A percentile compares a stretch with the other conserved stretches of the same genome.
These are phyloP conservation scores for Jacaranda copaia DNA, from an alignment of 257 asterid species.

Conservation along the genomic window DNA sequence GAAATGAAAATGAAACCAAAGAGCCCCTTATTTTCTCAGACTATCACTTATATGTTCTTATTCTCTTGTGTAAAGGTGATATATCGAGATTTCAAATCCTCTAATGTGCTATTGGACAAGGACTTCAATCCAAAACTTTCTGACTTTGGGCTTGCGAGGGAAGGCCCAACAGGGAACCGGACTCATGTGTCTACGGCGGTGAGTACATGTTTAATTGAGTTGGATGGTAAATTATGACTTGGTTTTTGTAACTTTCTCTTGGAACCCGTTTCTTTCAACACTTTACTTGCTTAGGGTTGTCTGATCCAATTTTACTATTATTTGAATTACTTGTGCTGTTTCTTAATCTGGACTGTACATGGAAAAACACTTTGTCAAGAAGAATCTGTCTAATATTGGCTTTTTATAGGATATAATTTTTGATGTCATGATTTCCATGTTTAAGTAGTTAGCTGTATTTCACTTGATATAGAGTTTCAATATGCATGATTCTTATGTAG, in stretches of 20 bases:
- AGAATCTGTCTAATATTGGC: not conserved
- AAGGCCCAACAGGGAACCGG: conserved; percentile 79
- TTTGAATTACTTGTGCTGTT: conserved; percentile 9
- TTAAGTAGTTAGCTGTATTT: not conserved
- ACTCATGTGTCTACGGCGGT: conserved; percentile 95
- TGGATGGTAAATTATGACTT: conserved; percentile 18
- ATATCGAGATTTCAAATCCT: conserved; percentile 89
- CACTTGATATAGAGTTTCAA: conserved; percentile 1
- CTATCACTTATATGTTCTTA: conserved; percentile 14
- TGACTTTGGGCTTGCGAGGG: conserved; percentile 97
- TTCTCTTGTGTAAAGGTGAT: conserved; percentile 64
- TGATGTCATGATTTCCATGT: not conserved
- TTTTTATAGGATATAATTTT: not conserved
- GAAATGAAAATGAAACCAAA: no score
- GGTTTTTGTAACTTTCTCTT: not conserved
- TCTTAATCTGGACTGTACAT: not conserved
- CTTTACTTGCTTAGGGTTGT: not conserved
- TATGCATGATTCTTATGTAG: not conserved
- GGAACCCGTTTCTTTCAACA: not conserved
- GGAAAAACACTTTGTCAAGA: not conserved
- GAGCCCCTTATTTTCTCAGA: not conserved
- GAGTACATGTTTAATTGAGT: conserved; percentile 41
- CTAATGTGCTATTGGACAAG: conserved; percentile 84
- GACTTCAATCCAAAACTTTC: conserved; percentile 81
- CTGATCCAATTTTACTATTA: not conserved